phyloP scores from a whole-genome alignment of 225 moss, liverwort and hornwort species.

The Marchantia paleacea region DNA sequence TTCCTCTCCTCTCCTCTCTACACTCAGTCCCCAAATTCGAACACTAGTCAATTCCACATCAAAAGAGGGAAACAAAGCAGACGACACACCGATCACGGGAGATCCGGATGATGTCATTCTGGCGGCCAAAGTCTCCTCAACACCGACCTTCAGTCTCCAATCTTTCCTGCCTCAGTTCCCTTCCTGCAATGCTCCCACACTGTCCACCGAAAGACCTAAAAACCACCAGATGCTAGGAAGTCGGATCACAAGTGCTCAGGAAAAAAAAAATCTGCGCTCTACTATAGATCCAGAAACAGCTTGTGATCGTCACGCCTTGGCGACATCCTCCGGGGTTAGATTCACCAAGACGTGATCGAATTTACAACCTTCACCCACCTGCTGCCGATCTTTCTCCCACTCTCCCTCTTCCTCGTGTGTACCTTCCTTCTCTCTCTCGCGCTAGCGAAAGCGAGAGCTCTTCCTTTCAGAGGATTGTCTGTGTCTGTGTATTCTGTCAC shows the following conservation, averaged over 20 bases:
- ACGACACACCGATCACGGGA: slow-evolving; percentile 41
- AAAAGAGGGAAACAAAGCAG: neutral
- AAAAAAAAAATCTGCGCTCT: neutral
- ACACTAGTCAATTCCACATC: neutral
- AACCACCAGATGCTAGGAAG: neutral
- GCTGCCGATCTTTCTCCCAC: neutral
- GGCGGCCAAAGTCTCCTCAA: slow-evolving; percentile 22
- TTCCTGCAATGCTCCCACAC: neutral
- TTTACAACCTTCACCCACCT: neutral
- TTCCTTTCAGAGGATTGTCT: neutral
- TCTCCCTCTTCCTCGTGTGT: slow-evolving; percentile 1
- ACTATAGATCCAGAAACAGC: slow-evolving; percentile 26
- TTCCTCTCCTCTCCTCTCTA: neutral
- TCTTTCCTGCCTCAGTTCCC: slow-evolving; percentile 8
- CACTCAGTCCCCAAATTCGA: neutral
- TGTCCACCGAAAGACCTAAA: slow-evolving; percentile 26
- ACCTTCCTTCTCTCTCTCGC: neutral
- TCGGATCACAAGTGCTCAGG: neutral
- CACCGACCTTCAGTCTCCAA: slow-evolving; percentile 4
- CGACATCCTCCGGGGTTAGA: slow-evolving; percentile 27
- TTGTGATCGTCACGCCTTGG: slow-evolving; percentile 33
- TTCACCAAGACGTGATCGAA: slow-evolving; percentile 1
- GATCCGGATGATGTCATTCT: slow-evolving; percentile 54
- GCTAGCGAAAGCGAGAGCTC: slow-evolving; percentile 9
- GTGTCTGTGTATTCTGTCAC: slow-evolving; percentile 1